A percentile compares a stretch with the other conserved stretches of the same genome.
These are phyloP conservation scores for Camellia sinensis DNA, from an alignment of 148 eudicot species.

Conservation along the genomic window DNA sequence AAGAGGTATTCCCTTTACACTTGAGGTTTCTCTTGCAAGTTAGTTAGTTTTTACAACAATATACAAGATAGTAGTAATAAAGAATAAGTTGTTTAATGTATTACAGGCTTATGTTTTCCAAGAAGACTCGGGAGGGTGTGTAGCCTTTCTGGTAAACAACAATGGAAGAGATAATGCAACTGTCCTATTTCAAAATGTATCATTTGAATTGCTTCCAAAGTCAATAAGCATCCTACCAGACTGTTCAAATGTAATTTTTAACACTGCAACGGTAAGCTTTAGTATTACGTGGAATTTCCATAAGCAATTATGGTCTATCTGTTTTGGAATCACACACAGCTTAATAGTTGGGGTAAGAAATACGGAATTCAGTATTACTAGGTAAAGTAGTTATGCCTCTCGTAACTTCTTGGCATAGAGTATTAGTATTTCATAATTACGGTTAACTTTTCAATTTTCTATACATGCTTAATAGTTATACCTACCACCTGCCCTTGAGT, in stretches of 20 bases:
- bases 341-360: neutral
- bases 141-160: slow-evolving; percentile 46
- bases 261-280: slow-evolving; percentile 37
- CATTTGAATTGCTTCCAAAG: slow-evolving; percentile 42
- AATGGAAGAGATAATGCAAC: slow-evolving; percentile 22
- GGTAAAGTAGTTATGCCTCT: neutral
- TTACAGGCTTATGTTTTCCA: slow-evolving; percentile 46
- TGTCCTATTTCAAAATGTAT: slow-evolving; percentile 38
- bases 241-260: slow-evolving; percentile 36
- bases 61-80: neutral
- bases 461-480: neutral
- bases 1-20: slow-evolving; percentile 23
- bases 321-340: neutral
- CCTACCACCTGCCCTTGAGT: neutral
- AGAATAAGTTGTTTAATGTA: neutral
- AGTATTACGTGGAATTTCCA: neutral
- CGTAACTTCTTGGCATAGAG: too few relatives aligned
- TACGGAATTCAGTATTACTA: neutral
- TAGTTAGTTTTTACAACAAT: neutral
- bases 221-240: slow-evolving; percentile 54
- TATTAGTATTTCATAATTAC: too few relatives aligned
- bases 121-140: slow-evolving; percentile 40
- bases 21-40: neutral
- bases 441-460: too few relatives aligned
- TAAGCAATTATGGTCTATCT: neutral